Conservation (phyloP, 495 filamentous ascomycete genomes). For the Delitschia confertaspora region DNA sequence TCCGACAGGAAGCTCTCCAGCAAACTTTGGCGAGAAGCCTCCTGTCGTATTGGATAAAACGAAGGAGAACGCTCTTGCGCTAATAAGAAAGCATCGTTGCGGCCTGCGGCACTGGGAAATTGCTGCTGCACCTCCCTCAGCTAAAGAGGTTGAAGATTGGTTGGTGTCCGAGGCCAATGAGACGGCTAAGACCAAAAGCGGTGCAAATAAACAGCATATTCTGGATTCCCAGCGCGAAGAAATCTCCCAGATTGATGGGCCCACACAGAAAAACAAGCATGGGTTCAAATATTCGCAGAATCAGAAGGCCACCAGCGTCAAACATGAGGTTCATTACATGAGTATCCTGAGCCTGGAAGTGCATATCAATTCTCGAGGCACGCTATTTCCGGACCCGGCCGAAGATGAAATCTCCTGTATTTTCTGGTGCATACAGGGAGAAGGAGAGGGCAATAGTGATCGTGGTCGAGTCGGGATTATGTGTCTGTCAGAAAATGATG, state of each 20-base stretch:
- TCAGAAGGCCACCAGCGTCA: conserved; percentile 60
- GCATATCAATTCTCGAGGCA: conserved; percentile 83
- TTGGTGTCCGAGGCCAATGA: conserved; percentile 33
- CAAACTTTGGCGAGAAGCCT: conserved; percentile 47
- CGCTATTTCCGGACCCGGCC: conserved; percentile 75
- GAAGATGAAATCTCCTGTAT: conserved; percentile 82
- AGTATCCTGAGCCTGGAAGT: conserved; percentile 91
- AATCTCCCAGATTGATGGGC: conserved; percentile 79
- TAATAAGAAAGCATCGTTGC: conserved; percentile 44
- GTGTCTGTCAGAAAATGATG: conserved; percentile 50
- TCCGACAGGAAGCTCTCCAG: conserved; percentile 47
- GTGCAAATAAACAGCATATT: too few species aligned
- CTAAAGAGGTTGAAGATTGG: conserved; percentile 64
- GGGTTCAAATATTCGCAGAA: conserved; percentile 86
- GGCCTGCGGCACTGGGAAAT: conserved; percentile 58
- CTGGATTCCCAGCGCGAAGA: conserved; percentile 28
- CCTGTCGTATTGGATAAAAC: conserved; percentile 40
- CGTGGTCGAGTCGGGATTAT: conserved; percentile 59
- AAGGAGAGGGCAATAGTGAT: conserved; percentile 51
- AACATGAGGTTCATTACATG: conserved; percentile 89
- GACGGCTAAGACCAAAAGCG: neutral
- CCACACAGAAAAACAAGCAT: conserved; percentile 75
- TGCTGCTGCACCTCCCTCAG: conserved; percentile 55
- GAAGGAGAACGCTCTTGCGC: conserved; percentile 43
- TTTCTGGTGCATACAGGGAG: conserved; percentile 82